Percentiles rank a stretch among this genome's conserved stretches.
These are phyloP conservation scores for Phytopythium oedochilum DNA, from an alignment of 352 stramenopile genomes.

Conservation along the genomic window DNA sequence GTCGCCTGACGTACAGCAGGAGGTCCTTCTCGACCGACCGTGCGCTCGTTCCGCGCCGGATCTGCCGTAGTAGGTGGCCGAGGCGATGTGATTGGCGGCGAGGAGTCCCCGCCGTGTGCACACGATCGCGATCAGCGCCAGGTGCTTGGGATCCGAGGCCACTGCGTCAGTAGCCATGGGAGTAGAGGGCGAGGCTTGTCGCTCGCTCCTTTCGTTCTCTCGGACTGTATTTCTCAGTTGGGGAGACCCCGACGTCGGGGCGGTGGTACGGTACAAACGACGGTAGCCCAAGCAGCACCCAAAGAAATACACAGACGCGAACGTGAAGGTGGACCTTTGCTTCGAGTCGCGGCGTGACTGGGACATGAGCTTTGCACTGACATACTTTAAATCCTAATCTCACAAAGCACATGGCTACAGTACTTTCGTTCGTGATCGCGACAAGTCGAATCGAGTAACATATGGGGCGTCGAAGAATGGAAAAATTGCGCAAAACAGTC, in stretches of 20 bases:
- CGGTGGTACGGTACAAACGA: too few species aligned
- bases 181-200: background rate
- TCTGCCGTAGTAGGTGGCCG: background rate
- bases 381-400: background rate
- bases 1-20: background rate
- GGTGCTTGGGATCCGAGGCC: background rate
- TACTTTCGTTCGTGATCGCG: constrained; percentile 1
- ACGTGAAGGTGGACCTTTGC: constrained; percentile 7
- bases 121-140: background rate
- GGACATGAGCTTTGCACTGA: background rate
- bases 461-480: too few species aligned
- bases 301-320: constrained; percentile 7
- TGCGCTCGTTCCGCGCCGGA: background rate
- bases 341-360: background rate
- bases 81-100: background rate
- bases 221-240: background rate
- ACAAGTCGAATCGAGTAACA: background rate
- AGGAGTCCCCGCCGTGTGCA: background rate
- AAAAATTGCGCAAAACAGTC: too few species aligned
- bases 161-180: background rate
- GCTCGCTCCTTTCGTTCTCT: constrained; percentile 2
- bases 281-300: background rate
- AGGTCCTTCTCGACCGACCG: background rate
- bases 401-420: constrained; percentile 4
- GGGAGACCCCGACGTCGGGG: too few species aligned